Conservation (phyloP, 768 basidiomycete genomes). For the Leucosporidium yakuticum region DNA sequence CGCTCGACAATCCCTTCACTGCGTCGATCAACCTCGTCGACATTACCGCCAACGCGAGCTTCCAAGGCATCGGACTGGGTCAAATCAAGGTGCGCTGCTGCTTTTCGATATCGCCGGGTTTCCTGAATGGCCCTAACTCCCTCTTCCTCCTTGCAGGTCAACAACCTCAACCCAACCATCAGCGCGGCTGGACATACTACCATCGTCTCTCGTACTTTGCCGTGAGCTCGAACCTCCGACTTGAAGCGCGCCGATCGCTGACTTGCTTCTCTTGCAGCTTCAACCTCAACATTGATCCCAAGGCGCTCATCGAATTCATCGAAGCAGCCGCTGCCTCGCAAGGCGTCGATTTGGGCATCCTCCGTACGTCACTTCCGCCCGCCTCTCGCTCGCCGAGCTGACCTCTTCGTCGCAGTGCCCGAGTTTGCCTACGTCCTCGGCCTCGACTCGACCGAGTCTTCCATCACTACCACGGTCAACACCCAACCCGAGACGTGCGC, state of each 20-base stretch:
- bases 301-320: constrained; percentile 58
- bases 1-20: constrained; percentile 63
- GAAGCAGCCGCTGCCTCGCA: constrained; percentile 52
- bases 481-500: constrained; percentile 54
- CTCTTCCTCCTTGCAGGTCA: not conserved
- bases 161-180: constrained; percentile 48
- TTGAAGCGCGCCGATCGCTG: too few species aligned
- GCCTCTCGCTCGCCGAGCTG: constrained; percentile 52
- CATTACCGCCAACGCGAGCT: constrained; percentile 54
- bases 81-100: constrained; percentile 22
- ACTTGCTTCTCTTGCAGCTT: constrained; percentile 40
- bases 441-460: constrained; percentile 40
- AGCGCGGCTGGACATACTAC: constrained; percentile 57
- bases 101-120: not conserved
- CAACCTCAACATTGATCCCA: constrained; percentile 59
- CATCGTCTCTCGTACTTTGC: constrained; percentile 55
- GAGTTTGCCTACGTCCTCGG: constrained; percentile 24
- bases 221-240: constrained; percentile 32
- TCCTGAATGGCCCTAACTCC: not conserved
- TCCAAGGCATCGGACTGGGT: constrained; percentile 55
- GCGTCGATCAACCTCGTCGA: constrained; percentile 62
- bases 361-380: constrained; percentile 41
- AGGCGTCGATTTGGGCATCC: constrained; percentile 55
- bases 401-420: constrained; percentile 46
- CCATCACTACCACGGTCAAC: constrained; percentile 49